Conservation (phyloP, 129 eudicot species). For the Logfia minima region DNA sequence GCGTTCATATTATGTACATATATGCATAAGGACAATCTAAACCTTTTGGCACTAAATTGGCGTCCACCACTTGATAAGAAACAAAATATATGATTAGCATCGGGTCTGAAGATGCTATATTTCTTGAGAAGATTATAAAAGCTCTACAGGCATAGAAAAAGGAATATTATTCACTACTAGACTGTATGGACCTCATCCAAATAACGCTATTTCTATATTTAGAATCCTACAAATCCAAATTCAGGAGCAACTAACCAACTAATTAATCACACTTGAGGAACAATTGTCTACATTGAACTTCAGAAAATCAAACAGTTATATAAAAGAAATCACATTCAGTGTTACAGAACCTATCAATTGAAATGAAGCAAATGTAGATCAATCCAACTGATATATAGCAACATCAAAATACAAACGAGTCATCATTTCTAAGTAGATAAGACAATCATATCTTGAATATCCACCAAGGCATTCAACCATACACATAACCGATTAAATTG, state of each 20-base stretch:
- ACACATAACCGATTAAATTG: not conserved
- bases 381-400: too few species aligned
- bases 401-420: not conserved
- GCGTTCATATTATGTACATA: not conserved
- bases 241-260: not conserved
- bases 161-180: not conserved
- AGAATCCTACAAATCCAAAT: conserved; percentile 17
- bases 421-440: not conserved
- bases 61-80: not conserved
- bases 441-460: not conserved
- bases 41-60: not conserved
- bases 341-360: not conserved
- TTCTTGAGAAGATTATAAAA: not conserved
- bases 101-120: not conserved
- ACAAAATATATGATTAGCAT: not conserved
- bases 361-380: not conserved
- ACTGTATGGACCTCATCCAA: not conserved
- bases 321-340: not conserved
- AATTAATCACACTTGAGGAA: conserved; percentile 1
- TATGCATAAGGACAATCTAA: not conserved
- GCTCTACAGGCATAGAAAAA: not conserved
- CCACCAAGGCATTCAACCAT: not conserved
- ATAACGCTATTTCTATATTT: not conserved
- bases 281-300: conserved; percentile 10
- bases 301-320: conserved; percentile 8